phyloP scores from a whole-genome alignment of 2,329 filamentous ascomycete species.

The Trichoderma breve region DNA sequence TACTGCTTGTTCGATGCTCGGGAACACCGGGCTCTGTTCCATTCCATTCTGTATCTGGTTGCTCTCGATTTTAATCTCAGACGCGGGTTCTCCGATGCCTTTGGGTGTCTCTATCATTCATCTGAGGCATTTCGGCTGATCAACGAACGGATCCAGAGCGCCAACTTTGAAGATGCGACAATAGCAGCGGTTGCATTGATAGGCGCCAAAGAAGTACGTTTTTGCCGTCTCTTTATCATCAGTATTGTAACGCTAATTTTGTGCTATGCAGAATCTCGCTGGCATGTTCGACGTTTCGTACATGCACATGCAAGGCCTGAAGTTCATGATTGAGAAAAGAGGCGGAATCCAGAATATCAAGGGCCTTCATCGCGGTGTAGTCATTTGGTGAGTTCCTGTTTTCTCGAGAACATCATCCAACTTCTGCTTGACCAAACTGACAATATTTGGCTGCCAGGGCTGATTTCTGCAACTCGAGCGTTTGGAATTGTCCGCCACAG shows the following conservation, averaged over 20 bases:
- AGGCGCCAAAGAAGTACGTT: neutral
- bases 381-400: neutral
- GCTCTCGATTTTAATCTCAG: conserved; percentile 10
- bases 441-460: neutral
- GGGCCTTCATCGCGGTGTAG: conserved; percentile 4
- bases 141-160: neutral
- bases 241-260: neutral
- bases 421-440: neutral
- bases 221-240: neutral
- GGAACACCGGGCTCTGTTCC: conserved; percentile 1
- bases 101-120: conserved; percentile 8
- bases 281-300: conserved; percentile 12
- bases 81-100: neutral
- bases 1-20: conserved; percentile 1
- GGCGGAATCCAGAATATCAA: conserved; percentile 2
- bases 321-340: neutral
- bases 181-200: conserved; percentile 9
- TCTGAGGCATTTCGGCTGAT: conserved; percentile 14
- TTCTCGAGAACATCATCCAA: rapidly evolving
- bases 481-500: neutral
- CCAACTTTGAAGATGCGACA: neutral
- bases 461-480: conserved; percentile 13
- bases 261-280: neutral
- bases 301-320: conserved; percentile 13
- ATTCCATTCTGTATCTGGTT: conserved; percentile 7